Conservation (phyloP, 2,329 filamentous ascomycete genomes). For the Fusarium sp. region DNA sequence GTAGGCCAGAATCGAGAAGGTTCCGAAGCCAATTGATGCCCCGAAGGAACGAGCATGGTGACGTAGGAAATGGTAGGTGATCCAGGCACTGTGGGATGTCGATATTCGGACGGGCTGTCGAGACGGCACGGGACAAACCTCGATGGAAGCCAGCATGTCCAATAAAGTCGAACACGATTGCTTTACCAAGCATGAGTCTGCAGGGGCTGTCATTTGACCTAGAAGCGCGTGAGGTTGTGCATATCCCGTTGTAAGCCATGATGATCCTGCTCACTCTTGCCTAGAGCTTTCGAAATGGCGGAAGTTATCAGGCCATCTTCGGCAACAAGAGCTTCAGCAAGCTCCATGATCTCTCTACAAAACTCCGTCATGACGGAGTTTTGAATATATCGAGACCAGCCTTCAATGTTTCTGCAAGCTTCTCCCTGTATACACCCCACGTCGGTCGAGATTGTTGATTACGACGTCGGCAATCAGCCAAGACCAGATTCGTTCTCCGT, state of each 20-base stretch:
- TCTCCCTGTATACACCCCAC: slow-evolving; percentile 10
- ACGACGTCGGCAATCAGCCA: neutral
- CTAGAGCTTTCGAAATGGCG: slow-evolving; percentile 58
- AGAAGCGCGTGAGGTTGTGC: slow-evolving; percentile 6
- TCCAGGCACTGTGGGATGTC: neutral
- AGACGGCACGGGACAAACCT: neutral
- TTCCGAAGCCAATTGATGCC: neutral
- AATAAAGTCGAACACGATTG: neutral
- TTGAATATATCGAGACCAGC: slow-evolving; percentile 79
- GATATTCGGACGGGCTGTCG: neutral
- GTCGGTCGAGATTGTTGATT: slow-evolving; percentile 7
- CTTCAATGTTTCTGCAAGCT: slow-evolving; percentile 80
- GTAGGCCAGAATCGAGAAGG: neutral
- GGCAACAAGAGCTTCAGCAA: slow-evolving; percentile 83
- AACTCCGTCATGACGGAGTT: slow-evolving; percentile 87
- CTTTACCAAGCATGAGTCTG: slow-evolving; percentile 1
- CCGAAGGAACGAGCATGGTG: neutral
- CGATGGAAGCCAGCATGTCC: neutral
- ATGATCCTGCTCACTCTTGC: slow-evolving; percentile 48
- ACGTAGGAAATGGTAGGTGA: neutral
- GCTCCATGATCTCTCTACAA: slow-evolving; percentile 93
- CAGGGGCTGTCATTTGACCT: slow-evolving; percentile 29
- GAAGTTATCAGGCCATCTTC: slow-evolving; percentile 85
- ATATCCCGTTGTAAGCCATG: neutral
- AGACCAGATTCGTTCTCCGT: neutral